Evolutionary conservation across 2,329 filamentous ascomycete genomes (phyloP).

Genomic region (Aspergillus proliferans): DNA sequence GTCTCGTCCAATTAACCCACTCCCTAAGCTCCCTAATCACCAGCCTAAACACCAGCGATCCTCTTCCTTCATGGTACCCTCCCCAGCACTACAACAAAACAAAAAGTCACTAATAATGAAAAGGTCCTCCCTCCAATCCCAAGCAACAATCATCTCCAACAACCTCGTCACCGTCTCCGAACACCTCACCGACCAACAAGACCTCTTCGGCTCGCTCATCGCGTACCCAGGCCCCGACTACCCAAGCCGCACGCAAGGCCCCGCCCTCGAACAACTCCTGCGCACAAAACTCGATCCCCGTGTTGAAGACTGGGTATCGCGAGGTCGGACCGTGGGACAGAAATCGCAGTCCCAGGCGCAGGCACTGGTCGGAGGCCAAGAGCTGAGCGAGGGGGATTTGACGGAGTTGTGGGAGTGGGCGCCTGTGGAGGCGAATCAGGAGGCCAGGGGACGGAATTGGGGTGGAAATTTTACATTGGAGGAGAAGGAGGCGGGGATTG

Average conservation of each 20-base stretch:
- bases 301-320: slow-evolving; percentile 66
- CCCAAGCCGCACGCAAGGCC: slow-evolving; percentile 59
- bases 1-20: slow-evolving; percentile 62
- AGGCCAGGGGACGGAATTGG: slow-evolving; percentile 44
- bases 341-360: background rate
- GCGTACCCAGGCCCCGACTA: slow-evolving; percentile 71
- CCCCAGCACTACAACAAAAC: background rate
- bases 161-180: slow-evolving; percentile 63
- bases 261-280: slow-evolving; percentile 61
- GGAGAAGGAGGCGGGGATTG: slow-evolving; percentile 60
- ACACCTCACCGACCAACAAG: slow-evolving; percentile 58
- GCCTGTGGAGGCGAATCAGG: slow-evolving; percentile 42
- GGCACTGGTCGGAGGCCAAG: slow-evolving; percentile 6
- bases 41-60: slow-evolving; percentile 57
- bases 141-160: slow-evolving; percentile 62
- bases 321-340: slow-evolving; percentile 42
- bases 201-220: slow-evolving; percentile 63
- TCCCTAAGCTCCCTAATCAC: slow-evolving; percentile 60
- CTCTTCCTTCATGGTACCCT: slow-evolving; percentile 59
- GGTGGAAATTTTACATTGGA: slow-evolving; percentile 65
- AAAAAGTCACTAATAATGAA: slow-evolving; percentile 3
- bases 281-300: slow-evolving; percentile 78
- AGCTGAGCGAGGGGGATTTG: slow-evolving; percentile 44
- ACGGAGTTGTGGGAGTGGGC: slow-evolving; percentile 57
- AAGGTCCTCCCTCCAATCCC: slow-evolving; percentile 67